Evolutionary conservation across 2,329 filamentous ascomycete genomes (phyloP), one percentile per base, ranked within the genome.

Genomic region (Arthrobotrys sinensis): DNA sequence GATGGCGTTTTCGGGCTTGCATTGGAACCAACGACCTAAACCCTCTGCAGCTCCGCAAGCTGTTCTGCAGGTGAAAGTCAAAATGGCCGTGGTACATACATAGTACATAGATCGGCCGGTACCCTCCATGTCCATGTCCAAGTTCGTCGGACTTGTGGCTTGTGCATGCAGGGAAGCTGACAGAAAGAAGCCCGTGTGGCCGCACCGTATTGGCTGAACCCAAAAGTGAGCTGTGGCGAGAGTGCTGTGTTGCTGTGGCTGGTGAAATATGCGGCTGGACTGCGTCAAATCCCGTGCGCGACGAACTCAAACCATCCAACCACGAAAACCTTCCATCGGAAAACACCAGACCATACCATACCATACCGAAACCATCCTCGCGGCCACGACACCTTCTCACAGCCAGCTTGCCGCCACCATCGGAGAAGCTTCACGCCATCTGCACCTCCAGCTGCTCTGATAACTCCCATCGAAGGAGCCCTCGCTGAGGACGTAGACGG

Each of bases 181-280:
- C 57, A 32, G 28, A 46, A n/a, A 12, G 40, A 21, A 55, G 55
- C 3, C 53, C 48, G 55, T 77, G 73, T 77, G 73, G 73, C 66
- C 57, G 66, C 62, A 70, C 16, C 0, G 48, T 10, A 77, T 77
- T 77, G 66, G 73, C 73, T 66, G 64, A 32, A 7, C 21, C 48
- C 11, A 8, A 14, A 21, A 12, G 36, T 11, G 24, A 53, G 19
- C 36, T 75, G 70, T 76, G 72, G 65, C 65, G 40, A 62, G 21
- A 32, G 38, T 40, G 34, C 45, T 50, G 52, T 67, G 70, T 12
- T 12, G 10, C 28, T 77, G 72, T 77, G 72, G 72, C 72, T 76
- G 50, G 63, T 63, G 38, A 34, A 11, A n/a, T 2, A 4, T 68
- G 63, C 70, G 62, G 62, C 70, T 67, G 70, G 45, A 62, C 28